Evolutionary conservation across 2,329 filamentous ascomycete species (phyloP).

Genomic region (Furcasterigmium sp.): DNA sequence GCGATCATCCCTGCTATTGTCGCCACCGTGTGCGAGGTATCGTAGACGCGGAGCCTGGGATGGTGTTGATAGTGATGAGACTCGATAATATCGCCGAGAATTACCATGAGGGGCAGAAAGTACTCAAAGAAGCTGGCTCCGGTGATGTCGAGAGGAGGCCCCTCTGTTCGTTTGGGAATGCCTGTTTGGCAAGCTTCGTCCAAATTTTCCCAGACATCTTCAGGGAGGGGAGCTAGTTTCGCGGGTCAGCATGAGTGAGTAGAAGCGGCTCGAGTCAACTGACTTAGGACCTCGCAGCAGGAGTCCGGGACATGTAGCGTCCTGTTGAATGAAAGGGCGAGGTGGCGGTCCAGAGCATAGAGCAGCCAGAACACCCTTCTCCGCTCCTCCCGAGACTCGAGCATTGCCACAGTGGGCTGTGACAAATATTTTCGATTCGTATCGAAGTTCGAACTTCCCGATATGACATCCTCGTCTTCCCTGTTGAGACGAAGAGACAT

Average conservation of each 20-base stretch:
- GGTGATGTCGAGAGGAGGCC: constrained; percentile 30
- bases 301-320: constrained; percentile 38
- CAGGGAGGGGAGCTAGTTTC: constrained; percentile 29
- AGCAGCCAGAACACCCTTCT: constrained; percentile 42
- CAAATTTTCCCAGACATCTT: constrained; percentile 32
- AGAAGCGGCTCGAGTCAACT: background rate
- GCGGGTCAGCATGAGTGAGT: background rate
- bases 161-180: constrained; percentile 26
- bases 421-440: constrained; percentile 21
- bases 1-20: constrained; percentile 29
- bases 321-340: constrained; percentile 41
- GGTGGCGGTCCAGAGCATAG: constrained; percentile 40
- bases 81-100: constrained; percentile 43
- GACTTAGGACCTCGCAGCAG: constrained; percentile 35
- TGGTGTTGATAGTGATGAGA: constrained; percentile 37
- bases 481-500: constrained; percentile 29
- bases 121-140: constrained; percentile 43
- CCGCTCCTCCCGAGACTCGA: constrained; percentile 40
- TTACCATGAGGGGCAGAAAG: constrained; percentile 42
- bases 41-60: constrained; percentile 31
- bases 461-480: constrained; percentile 27
- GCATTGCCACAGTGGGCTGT: constrained; percentile 14
- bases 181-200: constrained; percentile 21
- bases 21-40: constrained; percentile 25
- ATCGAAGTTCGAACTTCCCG: constrained; percentile 24